phyloP scores from a whole-genome alignment of 2,329 filamentous ascomycete genomes.

The Aspergillus brasiliensis region DNA sequence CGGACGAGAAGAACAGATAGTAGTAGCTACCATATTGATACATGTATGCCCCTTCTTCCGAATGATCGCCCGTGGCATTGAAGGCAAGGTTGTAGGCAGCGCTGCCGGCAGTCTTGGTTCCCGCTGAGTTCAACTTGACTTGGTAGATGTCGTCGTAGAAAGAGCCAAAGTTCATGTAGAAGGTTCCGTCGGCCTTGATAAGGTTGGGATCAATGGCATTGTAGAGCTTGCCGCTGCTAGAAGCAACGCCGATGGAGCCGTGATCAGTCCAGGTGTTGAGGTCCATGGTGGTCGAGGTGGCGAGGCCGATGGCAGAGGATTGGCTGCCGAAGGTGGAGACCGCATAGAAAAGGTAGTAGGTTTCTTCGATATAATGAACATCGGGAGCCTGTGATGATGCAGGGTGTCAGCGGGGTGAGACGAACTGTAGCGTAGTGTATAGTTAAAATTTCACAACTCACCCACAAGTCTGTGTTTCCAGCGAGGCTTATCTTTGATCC shows the following conservation, averaged over 20 bases:
- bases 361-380: constrained; percentile 56
- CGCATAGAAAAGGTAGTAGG: constrained; percentile 68
- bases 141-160: constrained; percentile 70
- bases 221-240: constrained; percentile 47
- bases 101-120: constrained; percentile 32
- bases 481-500: constrained; percentile 49
- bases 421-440: neutral
- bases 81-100: constrained; percentile 56
- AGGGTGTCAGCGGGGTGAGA: neutral
- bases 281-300: constrained; percentile 50
- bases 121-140: constrained; percentile 49
- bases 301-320: constrained; percentile 63
- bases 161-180: constrained; percentile 64
- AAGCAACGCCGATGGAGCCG: constrained; percentile 42
- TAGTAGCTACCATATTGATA: constrained; percentile 60
- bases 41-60: constrained; percentile 61
- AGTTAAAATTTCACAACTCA: constrained; percentile 23
- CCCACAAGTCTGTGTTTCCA: constrained; percentile 55
- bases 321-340: constrained; percentile 65
- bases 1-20: constrained; percentile 66
- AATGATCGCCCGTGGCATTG: constrained; percentile 53
- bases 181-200: constrained; percentile 44
- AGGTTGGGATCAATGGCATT: constrained; percentile 65
- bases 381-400: constrained; percentile 60
- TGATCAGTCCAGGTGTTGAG: constrained; percentile 36